Base-by-base conservation (phyloP, 148 eudicot genomes). In the Camellia lanceoleosa region DNA sequence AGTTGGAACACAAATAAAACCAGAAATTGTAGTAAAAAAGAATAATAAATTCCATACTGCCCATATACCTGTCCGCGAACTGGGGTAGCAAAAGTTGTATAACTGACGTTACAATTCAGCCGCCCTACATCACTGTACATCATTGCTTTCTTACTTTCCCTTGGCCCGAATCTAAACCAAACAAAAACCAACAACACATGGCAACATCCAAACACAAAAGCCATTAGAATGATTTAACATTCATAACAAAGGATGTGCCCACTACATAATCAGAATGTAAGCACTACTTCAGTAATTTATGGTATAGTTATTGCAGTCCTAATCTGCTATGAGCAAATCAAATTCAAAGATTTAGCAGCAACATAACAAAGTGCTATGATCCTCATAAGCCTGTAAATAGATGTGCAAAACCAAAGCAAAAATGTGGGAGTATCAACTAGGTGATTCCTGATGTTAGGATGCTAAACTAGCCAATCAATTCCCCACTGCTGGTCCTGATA, bases 71-170 rank as follows among this genome's bases (percentile, higher is more conserved):
- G 98, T 46, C 90, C 94, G 69, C 97, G 92, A 79, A 81, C 74
- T 14, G 97, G 87, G 73, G 95, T 86, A 71, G 98, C 93, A 87
- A 92, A 96, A 76, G 92, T 85, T 73, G 98, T 88, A 85, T 89
- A 96, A 85, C 92, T 91, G 84, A 96, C 97, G 87, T 89, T 87
- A 83, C 99, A 96, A 86, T 92, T 96, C 64, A 96, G 85, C 78
- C 97, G 82, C 46, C 99, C 99, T 74, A 77, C 75, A 80, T 93
- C 94, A 82, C 95, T 93, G 81, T 91, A 96, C 94, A 92, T 82
- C 95, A 90, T 91, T 82, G 99, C 99, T 87, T 96, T 96, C 91
- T 96, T 96, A 79, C 99, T 96, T 83, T 96, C 99, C 85, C 99
- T 93, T 63, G 99, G 99, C 78, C 99, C 99, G 85, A 89, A 95